Conservation (phyloP, 768 basidiomycete species). For the Russula virescens region DNA sequence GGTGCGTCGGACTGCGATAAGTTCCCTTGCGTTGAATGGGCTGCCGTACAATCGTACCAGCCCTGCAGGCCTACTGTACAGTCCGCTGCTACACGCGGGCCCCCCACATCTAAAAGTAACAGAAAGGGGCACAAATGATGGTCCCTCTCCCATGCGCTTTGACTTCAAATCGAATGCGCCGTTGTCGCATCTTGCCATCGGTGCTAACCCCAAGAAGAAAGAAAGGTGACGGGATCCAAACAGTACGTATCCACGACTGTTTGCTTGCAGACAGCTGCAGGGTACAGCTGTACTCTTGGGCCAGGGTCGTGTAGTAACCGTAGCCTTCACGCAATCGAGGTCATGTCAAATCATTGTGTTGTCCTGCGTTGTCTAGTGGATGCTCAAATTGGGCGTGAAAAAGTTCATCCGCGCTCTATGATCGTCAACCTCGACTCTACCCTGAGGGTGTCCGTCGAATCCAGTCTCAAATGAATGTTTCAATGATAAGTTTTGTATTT, state of each 20-base stretch:
- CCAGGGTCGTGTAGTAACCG: background rate
- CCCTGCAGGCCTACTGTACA: background rate
- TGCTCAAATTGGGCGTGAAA: background rate
- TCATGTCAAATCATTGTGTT: background rate
- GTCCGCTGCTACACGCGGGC: conserved; percentile 3
- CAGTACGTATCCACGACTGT: background rate
- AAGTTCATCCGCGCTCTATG: background rate
- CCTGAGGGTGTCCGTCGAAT: too few species aligned
- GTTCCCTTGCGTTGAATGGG: too few species aligned
- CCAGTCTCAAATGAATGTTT: too few species aligned
- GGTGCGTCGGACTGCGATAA: background rate
- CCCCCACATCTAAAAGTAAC: background rate
- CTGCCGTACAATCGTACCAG: background rate
- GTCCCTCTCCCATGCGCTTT: background rate
- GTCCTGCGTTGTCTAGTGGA: background rate
- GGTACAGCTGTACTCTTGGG: background rate
- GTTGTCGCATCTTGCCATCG: conserved; percentile 2
- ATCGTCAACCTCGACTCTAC: background rate
- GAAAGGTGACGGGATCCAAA: background rate
- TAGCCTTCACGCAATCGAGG: background rate
- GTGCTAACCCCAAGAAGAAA: conserved; percentile 9
- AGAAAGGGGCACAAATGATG: background rate
- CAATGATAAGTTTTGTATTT: background rate
- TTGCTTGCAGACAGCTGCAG: background rate
- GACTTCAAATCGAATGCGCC: background rate